These are phyloP conservation scores for Sarocladium kiliense DNA, from an alignment of 2,329 filamentous ascomycete genomes.

Conservation along the genomic window DNA sequence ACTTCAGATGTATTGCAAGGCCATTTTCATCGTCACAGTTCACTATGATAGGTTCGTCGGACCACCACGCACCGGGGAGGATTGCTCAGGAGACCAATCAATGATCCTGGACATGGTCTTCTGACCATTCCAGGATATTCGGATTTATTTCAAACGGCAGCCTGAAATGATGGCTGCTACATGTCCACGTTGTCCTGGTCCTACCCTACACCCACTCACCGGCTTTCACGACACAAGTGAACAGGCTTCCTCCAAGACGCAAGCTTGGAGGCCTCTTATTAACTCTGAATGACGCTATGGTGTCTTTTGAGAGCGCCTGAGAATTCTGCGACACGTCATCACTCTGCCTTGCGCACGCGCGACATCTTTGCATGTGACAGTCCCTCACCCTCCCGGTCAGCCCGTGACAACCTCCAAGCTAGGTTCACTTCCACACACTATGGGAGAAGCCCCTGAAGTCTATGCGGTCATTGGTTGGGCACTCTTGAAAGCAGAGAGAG, in stretches of 20 bases:
- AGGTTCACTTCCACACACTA: background rate
- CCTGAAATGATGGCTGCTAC: too few species aligned
- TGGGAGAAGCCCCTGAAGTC: background rate
- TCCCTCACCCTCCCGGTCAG: background rate
- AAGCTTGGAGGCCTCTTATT: background rate
- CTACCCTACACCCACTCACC: background rate
- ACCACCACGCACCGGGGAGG: too few species aligned
- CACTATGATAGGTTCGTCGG: too few species aligned
- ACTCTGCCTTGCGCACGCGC: background rate
- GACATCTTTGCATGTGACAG: background rate
- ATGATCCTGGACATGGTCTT: too few species aligned
- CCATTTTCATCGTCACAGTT: too few species aligned
- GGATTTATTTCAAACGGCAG: too few species aligned
- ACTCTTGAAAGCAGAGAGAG: background rate
- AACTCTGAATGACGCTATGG: too few species aligned
- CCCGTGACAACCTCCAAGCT: background rate
- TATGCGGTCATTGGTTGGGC: background rate
- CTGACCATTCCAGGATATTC: too few species aligned
- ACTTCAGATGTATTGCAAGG: background rate
- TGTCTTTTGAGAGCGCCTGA: too few species aligned
- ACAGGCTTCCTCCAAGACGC: background rate
- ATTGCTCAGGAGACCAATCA: too few species aligned
- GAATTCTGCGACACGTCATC: slow-evolving; percentile 5
- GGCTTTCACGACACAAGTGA: too few species aligned
- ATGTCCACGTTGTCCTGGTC: too few species aligned